Base-by-base conservation (phyloP, 257 asterid genomes). In the Echium plantagineum region DNA sequence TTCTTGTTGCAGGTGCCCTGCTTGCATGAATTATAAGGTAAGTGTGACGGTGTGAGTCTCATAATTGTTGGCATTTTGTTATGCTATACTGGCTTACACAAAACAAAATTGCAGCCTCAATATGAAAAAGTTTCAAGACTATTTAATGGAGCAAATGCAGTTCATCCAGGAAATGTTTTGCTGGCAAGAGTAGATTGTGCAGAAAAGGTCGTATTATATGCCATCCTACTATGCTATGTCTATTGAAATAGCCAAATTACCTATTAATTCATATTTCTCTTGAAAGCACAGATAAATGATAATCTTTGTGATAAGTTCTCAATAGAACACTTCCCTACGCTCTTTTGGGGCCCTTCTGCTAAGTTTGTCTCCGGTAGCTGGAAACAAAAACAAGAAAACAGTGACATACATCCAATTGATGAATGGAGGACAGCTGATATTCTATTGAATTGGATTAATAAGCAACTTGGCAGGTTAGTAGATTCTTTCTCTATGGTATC, bases 21-120 rank as follows among this genome's bases (percentile, higher is more conserved):
- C 98, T 71, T 90, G 98, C 82, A 83, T 89, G 72, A 90, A 90
- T 68, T 90, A 87, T 77, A 90, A 87, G 98, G 98, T 87, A 75
- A 42, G 54, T 13, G 20, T 12, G 52, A 17, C 74, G 32, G 54
- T 13, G 20, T 12, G 52, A 17, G 8, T 21, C 64, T 65, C 58
- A 46, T 47, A 21, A 17, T 55, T 56, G 49, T 56, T 15, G 7
- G 10, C 46, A 57, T 26, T 58, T 71, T 61, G 18, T 49, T 19
- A 31, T 46, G 21, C 49, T 12, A 16, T 80, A 57, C 77, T 61
- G 57, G 57, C 54, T 30, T 49, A 59, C 60, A 21, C 68, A 31
- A 19, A 31, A 56, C n/a, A 4, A 9, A 9, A 64, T 71, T 66
- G 78, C 88, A 91, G 98, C 95, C 94, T 28, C 95, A 91, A 28